phyloP scores from a whole-genome alignment of 2,329 filamentous ascomycete genomes.

The Penicillium crustosum region DNA sequence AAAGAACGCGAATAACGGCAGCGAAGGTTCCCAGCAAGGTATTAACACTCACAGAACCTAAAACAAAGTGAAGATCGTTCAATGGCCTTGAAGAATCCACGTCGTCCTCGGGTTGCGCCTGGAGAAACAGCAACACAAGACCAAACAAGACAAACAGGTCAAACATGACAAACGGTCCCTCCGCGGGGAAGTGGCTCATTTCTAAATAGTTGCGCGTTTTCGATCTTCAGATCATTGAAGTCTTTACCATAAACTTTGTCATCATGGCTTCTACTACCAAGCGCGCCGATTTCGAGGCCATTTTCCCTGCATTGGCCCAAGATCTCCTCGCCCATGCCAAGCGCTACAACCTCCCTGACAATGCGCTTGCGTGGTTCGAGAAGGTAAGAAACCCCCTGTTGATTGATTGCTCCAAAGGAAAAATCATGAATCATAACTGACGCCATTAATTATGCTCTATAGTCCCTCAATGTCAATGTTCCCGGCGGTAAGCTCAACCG shows the following conservation, averaged over 20 bases:
- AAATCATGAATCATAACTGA: slow-evolving; percentile 2
- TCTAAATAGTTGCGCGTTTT: slow-evolving; percentile 5
- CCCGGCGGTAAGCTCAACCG: slow-evolving; percentile 97
- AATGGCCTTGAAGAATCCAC: neutral
- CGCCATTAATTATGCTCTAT: neutral
- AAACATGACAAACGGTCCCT: slow-evolving; percentile 30
- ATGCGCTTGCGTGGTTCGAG: slow-evolving; percentile 83
- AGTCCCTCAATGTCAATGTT: slow-evolving; percentile 84
- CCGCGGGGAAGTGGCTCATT: slow-evolving; percentile 19
- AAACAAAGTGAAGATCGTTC: neutral
- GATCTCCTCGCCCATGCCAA: slow-evolving; percentile 77
- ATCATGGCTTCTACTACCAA: slow-evolving; percentile 71
- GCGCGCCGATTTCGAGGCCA: slow-evolving; percentile 73
- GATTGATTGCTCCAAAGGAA: no score
- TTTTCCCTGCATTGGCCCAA: slow-evolving; percentile 83
- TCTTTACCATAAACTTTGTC: slow-evolving; percentile 5
- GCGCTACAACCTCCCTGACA: slow-evolving; percentile 77
- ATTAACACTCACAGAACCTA: neutral
- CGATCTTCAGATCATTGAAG: slow-evolving; percentile 8
- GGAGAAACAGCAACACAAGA: slow-evolving; percentile 3
- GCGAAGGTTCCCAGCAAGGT: neutral
- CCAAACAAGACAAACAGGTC: slow-evolving; percentile 15
- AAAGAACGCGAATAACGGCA: no score
- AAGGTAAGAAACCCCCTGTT: slow-evolving; percentile 54
- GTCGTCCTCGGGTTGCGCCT: slow-evolving; percentile 1